Conservation (phyloP, 78 protist species). For the Dictyostelium capitatum region DNA sequence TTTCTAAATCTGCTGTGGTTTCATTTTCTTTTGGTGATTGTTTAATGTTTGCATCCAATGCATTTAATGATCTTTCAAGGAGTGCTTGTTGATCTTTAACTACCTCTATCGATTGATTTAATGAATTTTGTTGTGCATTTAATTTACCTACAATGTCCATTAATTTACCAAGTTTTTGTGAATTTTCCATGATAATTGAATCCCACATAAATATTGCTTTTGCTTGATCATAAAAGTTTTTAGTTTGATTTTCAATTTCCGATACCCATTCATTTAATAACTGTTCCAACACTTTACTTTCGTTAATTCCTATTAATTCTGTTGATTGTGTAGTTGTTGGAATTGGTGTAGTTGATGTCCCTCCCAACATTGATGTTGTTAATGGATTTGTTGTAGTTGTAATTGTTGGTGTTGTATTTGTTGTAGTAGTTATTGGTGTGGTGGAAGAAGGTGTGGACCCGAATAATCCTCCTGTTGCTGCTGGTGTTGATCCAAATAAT, state of each 20-base stretch:
- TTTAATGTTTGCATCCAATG: constrained; percentile 57
- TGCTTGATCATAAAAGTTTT: constrained; percentile 72
- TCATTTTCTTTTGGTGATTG: constrained; percentile 46
- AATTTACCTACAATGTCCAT: constrained; percentile 46
- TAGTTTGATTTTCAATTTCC: constrained; percentile 72
- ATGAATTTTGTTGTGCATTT: constrained; percentile 47
- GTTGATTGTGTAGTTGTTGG: background rate
- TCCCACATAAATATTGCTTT: constrained; percentile 64
- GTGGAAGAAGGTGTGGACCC: background rate
- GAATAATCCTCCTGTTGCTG: constrained; percentile 41
- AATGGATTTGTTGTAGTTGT: background rate
- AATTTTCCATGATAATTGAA: constrained; percentile 66
- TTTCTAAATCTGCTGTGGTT: constrained; percentile 71
- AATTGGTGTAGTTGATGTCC: constrained; percentile 20
- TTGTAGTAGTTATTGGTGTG: background rate
- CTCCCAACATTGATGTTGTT: constrained; percentile 17
- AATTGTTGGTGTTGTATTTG: background rate
- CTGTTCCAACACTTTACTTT: constrained; percentile 56
- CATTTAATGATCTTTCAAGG: constrained; percentile 68
- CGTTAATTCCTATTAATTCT: constrained; percentile 39
- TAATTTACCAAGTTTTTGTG: constrained; percentile 60
- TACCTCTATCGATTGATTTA: constrained; percentile 54
- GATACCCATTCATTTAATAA: constrained; percentile 57
- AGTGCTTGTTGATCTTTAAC: constrained; percentile 67
- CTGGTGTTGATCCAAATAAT: background rate